These are phyloP conservation scores for Trichoderma afroharzianum DNA, from an alignment of 2,329 filamentous ascomycete species.

Conservation along the genomic window DNA sequence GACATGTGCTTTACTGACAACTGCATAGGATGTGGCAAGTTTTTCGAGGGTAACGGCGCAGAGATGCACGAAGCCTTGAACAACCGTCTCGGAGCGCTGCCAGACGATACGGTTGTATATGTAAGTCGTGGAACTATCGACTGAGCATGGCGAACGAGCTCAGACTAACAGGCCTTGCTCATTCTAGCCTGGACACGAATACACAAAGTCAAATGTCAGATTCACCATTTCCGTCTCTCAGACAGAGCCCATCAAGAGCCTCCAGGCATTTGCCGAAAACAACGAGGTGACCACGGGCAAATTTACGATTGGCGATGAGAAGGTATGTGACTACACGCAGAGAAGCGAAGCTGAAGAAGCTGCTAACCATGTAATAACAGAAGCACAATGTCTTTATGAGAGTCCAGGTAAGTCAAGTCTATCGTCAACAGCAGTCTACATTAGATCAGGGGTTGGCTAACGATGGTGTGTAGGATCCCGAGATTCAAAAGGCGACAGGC, in stretches of 20 bases:
- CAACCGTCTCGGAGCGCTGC: conserved; percentile 72
- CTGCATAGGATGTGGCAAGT: conserved; percentile 73
- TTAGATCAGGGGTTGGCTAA: neutral
- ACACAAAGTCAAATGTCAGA: conserved; percentile 94
- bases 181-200: conserved; percentile 83
- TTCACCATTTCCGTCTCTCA: conserved; percentile 76
- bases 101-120: conserved; percentile 89
- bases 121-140: conserved; percentile 48
- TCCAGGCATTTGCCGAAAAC: conserved; percentile 70
- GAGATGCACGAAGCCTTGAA: conserved; percentile 96
- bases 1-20: neutral
- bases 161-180: neutral
- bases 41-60: conserved; percentile 85
- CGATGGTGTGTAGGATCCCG: conserved; percentile 59
- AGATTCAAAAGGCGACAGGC: conserved; percentile 78
- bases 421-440: neutral
- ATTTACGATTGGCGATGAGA: conserved; percentile 96
- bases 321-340: conserved; percentile 53
- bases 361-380: conserved; percentile 38
- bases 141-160: neutral
- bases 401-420: conserved; percentile 61
- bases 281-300: conserved; percentile 90
- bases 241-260: conserved; percentile 69
- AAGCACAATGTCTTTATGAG: conserved; percentile 97
- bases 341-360: neutral